Percentiles rank a stretch among this genome's conserved stretches.
phyloP scores from a whole-genome alignment of 2,329 filamentous ascomycete species.

The Drechslerella dactyloides region DNA sequence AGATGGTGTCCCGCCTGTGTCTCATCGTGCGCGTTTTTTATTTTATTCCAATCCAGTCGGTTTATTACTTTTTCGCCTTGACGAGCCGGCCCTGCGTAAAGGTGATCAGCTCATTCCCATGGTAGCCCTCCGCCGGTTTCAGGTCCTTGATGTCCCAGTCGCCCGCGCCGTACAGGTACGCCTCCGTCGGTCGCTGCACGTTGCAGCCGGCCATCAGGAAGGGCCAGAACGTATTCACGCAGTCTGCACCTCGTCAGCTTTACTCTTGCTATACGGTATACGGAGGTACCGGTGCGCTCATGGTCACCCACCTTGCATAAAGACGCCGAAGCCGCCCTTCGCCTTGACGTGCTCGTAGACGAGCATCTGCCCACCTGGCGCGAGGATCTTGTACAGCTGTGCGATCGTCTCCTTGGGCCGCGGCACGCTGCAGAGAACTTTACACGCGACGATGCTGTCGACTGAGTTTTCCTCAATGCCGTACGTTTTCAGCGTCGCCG shows the following conservation, averaged over 20 bases:
- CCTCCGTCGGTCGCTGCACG: slow-evolving; percentile 62
- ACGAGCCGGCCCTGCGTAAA: slow-evolving; percentile 33
- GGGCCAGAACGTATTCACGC: slow-evolving; percentile 60
- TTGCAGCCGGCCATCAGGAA: slow-evolving; percentile 64
- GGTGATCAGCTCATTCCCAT: slow-evolving; percentile 35
- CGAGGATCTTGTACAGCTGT: slow-evolving; percentile 63
- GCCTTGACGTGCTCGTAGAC: slow-evolving; percentile 66
- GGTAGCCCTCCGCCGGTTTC: slow-evolving; percentile 54
- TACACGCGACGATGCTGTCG: slow-evolving; percentile 64
- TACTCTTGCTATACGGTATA: too few relatives aligned
- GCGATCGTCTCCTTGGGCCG: slow-evolving; percentile 60
- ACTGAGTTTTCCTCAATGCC: slow-evolving; percentile 62
- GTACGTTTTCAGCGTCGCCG: slow-evolving; percentile 58
- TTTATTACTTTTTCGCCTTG: slow-evolving; percentile 27
- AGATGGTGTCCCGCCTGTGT: slow-evolving; percentile 1
- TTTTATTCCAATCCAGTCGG: not conserved
- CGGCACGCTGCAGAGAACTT: slow-evolving; percentile 64
- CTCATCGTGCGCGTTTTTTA: not conserved
- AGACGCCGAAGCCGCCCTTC: slow-evolving; percentile 59
- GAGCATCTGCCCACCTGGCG: slow-evolving; percentile 65
- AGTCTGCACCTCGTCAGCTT: slow-evolving; percentile 28
- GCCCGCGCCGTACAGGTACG: slow-evolving; percentile 59
- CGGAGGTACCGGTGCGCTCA: slow-evolving; percentile 19
- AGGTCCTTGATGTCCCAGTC: slow-evolving; percentile 63
- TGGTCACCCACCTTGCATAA: slow-evolving; percentile 60